These are phyloP conservation scores for Capronia americana DNA, from an alignment of 2,329 filamentous ascomycete species.

Conservation along the genomic window DNA sequence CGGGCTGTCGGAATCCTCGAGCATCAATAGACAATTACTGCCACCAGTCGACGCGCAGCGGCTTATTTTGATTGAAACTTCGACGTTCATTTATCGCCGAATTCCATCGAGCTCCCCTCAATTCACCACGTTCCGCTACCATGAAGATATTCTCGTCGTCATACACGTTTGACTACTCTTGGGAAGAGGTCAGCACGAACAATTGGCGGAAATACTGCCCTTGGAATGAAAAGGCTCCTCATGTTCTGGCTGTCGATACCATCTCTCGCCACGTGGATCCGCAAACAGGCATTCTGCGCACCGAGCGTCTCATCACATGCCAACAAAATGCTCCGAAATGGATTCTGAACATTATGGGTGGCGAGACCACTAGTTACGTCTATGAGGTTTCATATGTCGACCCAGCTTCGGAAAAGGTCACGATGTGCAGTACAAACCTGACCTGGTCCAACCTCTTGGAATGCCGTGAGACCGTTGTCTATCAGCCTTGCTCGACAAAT, in stretches of 20 bases:
- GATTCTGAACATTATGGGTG: slow-evolving; percentile 78
- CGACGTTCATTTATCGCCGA: neutral
- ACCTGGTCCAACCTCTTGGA: slow-evolving; percentile 89
- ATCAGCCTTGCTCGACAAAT: slow-evolving; percentile 65
- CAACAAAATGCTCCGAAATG: slow-evolving; percentile 57
- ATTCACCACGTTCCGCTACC: slow-evolving; percentile 4
- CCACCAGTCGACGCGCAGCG: neutral
- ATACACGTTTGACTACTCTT: slow-evolving; percentile 95
- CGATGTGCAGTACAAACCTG: slow-evolving; percentile 95
- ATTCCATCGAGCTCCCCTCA: slow-evolving; percentile 40
- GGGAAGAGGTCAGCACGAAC: slow-evolving; percentile 95
- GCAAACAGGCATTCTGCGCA: slow-evolving; percentile 71
- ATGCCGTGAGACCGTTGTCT: slow-evolving; percentile 91
- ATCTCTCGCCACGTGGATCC: slow-evolving; percentile 73
- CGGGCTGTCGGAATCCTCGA: neutral
- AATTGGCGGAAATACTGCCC: slow-evolving; percentile 99
- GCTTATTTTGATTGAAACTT: neutral
- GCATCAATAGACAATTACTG: slow-evolving; percentile 1
- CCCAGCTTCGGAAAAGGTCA: slow-evolving; percentile 80
- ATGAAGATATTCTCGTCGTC: slow-evolving; percentile 97
- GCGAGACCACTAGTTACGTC: slow-evolving; percentile 81
- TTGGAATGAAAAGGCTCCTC: slow-evolving; percentile 98
- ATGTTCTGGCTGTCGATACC: slow-evolving; percentile 95
- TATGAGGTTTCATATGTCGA: slow-evolving; percentile 97
- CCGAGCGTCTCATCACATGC: slow-evolving; percentile 68